Evolutionary conservation across 305 asterid genomes (phyloP).

Genomic region (Fraxinus xanthoxyloides): DNA sequence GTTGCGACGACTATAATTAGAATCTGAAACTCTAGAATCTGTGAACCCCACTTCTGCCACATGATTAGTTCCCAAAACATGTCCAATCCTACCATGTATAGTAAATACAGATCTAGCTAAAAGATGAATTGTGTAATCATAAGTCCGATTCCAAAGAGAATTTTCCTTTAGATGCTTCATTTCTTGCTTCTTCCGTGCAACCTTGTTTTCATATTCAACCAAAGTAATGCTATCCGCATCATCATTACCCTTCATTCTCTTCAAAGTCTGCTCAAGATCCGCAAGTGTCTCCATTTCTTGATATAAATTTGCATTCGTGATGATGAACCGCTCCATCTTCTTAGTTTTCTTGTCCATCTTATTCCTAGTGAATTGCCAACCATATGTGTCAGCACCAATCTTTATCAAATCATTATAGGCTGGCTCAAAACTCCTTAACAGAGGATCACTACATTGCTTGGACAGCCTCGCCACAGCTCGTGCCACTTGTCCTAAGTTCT

Average conservation of each 20-base stretch:
- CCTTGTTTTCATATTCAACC: slow-evolving; percentile 73
- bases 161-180: slow-evolving; percentile 62
- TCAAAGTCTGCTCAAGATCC: slow-evolving; percentile 70
- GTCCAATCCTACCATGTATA: slow-evolving; percentile 59
- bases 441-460: slow-evolving; percentile 67
- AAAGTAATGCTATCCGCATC: slow-evolving; percentile 55
- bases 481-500: slow-evolving; percentile 58
- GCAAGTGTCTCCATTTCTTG: slow-evolving; percentile 80
- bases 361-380: slow-evolving; percentile 66
- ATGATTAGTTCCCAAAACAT: slow-evolving; percentile 60
- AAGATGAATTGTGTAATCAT: slow-evolving; percentile 65
- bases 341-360: slow-evolving; percentile 73
- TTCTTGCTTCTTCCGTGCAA: slow-evolving; percentile 65
- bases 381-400: slow-evolving; percentile 47
- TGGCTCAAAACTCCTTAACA: slow-evolving; percentile 70
- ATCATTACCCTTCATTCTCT: slow-evolving; percentile 60
- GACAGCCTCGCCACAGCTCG: slow-evolving; percentile 61
- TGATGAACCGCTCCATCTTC: slow-evolving; percentile 66
- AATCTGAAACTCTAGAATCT: slow-evolving; percentile 40
- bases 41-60: slow-evolving; percentile 41
- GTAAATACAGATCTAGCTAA: slow-evolving; percentile 75
- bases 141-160: slow-evolving; percentile 74
- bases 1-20: slow-evolving; percentile 47
- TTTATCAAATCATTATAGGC: slow-evolving; percentile 60
- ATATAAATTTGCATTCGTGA: slow-evolving; percentile 51